Evolutionary conservation across 2,329 filamentous ascomycete genomes (phyloP).

Genomic region (Trichoderma polysporum): DNA sequence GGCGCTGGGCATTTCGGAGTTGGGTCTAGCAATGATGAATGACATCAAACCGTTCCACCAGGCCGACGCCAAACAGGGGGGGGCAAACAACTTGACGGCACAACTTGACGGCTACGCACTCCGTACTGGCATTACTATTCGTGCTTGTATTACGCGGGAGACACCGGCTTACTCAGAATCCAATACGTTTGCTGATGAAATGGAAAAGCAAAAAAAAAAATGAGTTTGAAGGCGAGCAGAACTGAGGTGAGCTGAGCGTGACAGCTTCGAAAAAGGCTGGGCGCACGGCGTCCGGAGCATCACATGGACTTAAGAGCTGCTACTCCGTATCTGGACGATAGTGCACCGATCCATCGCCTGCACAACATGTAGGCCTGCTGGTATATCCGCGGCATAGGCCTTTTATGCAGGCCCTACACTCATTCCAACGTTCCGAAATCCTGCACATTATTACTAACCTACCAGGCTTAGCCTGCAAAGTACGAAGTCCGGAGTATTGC

Average conservation of each 20-base stretch:
- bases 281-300: neutral
- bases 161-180: constrained; percentile 10
- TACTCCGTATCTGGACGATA: neutral
- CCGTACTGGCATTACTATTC: neutral
- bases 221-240: neutral
- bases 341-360: neutral
- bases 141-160: neutral
- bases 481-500: neutral
- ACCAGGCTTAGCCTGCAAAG: too few species aligned
- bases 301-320: constrained; percentile 9
- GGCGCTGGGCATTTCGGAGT: neutral
- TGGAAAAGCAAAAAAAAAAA: neutral
- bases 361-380: neutral
- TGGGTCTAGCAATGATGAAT: neutral
- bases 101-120: neutral
- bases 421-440: neutral
- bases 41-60: constrained; percentile 13
- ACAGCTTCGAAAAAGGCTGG: neutral
- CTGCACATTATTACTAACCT: neutral
- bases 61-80: neutral
- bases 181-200: neutral
- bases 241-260: neutral
- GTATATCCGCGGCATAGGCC: neutral
- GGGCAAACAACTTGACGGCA: neutral
- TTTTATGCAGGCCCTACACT: neutral